These are phyloP conservation scores for Phytophthora syringae DNA, from an alignment of 352 stramenopile species.

Conservation along the genomic window DNA sequence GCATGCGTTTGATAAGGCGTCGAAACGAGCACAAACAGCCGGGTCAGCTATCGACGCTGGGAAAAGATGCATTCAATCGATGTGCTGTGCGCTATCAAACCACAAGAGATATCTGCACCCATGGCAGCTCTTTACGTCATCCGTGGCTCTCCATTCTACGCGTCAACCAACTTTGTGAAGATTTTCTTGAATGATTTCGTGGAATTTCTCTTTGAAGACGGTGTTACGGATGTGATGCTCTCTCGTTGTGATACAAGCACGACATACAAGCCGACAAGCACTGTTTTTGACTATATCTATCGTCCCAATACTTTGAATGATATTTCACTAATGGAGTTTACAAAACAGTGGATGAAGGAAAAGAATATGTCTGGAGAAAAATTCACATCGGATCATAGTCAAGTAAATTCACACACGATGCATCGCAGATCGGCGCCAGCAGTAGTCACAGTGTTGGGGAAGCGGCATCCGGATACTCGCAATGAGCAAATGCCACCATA, in stretches of 20 bases:
- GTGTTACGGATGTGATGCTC: background rate
- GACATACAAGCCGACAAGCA: conserved; percentile 5
- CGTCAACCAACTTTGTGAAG: conserved; percentile 6
- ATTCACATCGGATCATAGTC: background rate
- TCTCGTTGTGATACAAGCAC: background rate
- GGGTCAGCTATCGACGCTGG: background rate
- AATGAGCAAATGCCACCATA: background rate
- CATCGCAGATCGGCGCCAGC: background rate
- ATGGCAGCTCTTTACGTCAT: conserved; percentile 4
- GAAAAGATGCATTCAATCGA: conserved; percentile 14
- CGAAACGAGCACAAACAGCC: background rate
- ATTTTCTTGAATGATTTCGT: conserved; percentile 1
- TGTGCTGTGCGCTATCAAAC: conserved; percentile 18
- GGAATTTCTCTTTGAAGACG: background rate
- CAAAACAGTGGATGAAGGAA: background rate
- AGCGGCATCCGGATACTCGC: conserved; percentile 1
- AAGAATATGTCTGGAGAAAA: background rate
- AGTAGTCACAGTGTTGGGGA: background rate
- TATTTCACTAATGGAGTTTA: background rate
- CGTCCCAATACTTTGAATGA: background rate
- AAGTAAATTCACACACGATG: background rate
- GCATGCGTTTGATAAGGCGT: conserved; percentile 8
- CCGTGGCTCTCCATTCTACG: conserved; percentile 3
- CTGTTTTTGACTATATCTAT: conserved; percentile 1
- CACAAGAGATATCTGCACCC: conserved; percentile 5